Evolutionary conservation across 257 asterid species (phyloP).

Genomic region (Przewalskia tangutica): DNA sequence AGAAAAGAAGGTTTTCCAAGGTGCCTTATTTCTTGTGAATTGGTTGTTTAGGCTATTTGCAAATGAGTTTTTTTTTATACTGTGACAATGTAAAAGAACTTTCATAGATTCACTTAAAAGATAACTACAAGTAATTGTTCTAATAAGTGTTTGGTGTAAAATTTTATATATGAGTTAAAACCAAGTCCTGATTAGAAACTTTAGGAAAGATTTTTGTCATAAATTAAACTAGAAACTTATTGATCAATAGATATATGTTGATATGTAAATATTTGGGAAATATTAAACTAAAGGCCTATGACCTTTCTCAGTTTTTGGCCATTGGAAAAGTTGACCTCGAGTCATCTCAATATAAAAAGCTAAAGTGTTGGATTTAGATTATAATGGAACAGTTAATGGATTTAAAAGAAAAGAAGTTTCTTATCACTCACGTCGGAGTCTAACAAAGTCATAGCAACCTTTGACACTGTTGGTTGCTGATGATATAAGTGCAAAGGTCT

Average conservation of each 20-base stretch:
- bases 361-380: background rate
- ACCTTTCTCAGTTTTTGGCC: background rate
- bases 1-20: no score
- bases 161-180: no score
- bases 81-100: background rate
- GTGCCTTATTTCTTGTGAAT: background rate
- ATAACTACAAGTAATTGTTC: no score
- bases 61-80: background rate
- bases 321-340: background rate
- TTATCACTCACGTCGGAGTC: slow-evolving; percentile 30
- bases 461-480: slow-evolving; percentile 43
- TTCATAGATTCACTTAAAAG: no score
- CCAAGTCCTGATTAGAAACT: background rate
- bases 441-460: slow-evolving; percentile 52
- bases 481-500: slow-evolving; percentile 40
- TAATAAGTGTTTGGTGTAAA: no score
- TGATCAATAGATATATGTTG: background rate
- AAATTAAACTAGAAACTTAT: background rate
- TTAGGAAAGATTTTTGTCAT: no score
- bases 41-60: background rate
- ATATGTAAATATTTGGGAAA: background rate
- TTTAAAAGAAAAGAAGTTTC: background rate
- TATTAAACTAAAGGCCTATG: background rate
- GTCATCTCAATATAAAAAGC: background rate
- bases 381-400: background rate